phyloP scores from a whole-genome alignment of 2,329 filamentous ascomycete species.

The Beauveria medogensis region DNA sequence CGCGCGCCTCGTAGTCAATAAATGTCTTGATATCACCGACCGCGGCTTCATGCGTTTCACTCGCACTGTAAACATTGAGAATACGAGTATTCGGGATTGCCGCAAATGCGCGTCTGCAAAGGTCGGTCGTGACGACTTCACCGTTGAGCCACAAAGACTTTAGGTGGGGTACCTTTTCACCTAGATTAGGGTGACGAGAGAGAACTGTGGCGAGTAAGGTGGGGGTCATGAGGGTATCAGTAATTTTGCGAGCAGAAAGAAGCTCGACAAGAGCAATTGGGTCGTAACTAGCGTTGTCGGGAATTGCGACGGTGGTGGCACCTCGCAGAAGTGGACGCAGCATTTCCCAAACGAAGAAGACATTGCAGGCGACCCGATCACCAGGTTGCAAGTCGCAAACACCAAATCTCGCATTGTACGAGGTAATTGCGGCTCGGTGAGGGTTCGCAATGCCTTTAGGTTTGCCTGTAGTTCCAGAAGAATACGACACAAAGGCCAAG shows the following conservation, averaged over 20 bases:
- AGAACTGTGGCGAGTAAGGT: constrained; percentile 69
- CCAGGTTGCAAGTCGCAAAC: constrained; percentile 62
- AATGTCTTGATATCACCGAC: constrained; percentile 67
- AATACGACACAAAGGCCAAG: constrained; percentile 74
- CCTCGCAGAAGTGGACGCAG: constrained; percentile 67
- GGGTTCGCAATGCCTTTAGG: constrained; percentile 80
- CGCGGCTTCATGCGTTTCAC: constrained; percentile 73
- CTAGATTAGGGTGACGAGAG: constrained; percentile 58
- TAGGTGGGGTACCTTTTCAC: constrained; percentile 54
- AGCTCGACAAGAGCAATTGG: constrained; percentile 65
- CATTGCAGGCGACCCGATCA: constrained; percentile 78
- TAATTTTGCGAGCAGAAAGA: constrained; percentile 56
- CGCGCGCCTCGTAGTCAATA: constrained; percentile 51
- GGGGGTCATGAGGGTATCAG: constrained; percentile 77
- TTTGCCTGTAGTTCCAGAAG: constrained; percentile 67
- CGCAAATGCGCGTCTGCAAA: constrained; percentile 59
- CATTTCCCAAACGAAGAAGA: constrained; percentile 84
- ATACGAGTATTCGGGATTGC: constrained; percentile 61
- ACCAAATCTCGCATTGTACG: constrained; percentile 64
- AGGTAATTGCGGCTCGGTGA: constrained; percentile 64
- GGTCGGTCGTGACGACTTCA: constrained; percentile 72
- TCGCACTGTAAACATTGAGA: constrained; percentile 75
- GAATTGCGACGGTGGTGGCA: constrained; percentile 66
- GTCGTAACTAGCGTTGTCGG: constrained; percentile 71
- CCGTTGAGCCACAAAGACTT: constrained; percentile 73